Conservation (phyloP, 176 grass and related monocot genomes). For the Pontederia crassipes region DNA sequence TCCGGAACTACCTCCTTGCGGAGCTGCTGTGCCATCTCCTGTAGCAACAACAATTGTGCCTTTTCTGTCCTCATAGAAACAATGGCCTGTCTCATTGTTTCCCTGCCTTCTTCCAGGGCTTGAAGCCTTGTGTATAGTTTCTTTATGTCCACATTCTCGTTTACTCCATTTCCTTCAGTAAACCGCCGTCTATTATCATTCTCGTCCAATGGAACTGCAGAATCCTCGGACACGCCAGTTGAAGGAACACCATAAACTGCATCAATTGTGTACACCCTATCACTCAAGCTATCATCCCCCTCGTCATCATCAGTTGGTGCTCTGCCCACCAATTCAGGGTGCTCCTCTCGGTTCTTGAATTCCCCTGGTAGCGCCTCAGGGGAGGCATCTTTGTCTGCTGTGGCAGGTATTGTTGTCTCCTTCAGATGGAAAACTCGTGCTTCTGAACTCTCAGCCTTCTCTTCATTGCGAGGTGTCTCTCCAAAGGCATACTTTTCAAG, state of each 20-base stretch:
- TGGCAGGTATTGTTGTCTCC: not conserved
- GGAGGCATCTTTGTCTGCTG: not conserved
- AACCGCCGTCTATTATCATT: constrained; percentile 24
- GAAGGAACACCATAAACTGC: constrained; percentile 40
- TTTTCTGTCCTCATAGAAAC: constrained; percentile 81
- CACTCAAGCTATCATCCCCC: constrained; percentile 41
- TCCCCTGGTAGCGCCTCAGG: not conserved
- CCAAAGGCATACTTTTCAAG: constrained; percentile 1
- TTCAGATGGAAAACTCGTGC: not conserved
- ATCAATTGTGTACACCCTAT: constrained; percentile 84
- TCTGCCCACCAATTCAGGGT: constrained; percentile 21
- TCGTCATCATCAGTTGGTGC: constrained; percentile 14
- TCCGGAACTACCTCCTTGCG: constrained; percentile 37
- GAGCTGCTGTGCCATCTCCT: constrained; percentile 78
- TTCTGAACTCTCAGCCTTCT: constrained; percentile 3
- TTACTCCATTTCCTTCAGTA: constrained; percentile 18
- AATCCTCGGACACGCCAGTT: not conserved
- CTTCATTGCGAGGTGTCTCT: not conserved
- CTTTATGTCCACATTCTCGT: constrained; percentile 50
- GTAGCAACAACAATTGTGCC: constrained; percentile 68
- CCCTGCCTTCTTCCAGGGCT: constrained; percentile 69
- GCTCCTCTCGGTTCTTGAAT: constrained; percentile 1
- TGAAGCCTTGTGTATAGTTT: constrained; percentile 77
- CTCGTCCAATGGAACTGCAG: constrained; percentile 21
- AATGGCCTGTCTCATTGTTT: constrained; percentile 77